Conservation (phyloP, 805 yeast genomes). For the Kazachstania psychrophila region DNA sequence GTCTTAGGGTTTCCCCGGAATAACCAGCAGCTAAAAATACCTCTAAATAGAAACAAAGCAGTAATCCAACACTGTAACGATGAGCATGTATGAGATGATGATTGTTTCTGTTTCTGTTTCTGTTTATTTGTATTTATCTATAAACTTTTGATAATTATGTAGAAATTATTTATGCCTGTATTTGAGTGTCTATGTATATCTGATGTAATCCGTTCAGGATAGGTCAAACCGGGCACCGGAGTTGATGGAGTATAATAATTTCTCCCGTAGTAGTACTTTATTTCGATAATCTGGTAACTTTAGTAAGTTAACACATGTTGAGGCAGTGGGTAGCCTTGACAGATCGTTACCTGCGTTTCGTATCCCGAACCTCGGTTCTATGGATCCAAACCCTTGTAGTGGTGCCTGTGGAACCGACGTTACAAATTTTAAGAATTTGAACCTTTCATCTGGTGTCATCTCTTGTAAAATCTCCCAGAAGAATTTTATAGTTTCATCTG, state of each 20-base stretch:
- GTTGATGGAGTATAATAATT: constrained; percentile 68
- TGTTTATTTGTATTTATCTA: too few relatives aligned
- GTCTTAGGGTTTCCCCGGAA: too few relatives aligned
- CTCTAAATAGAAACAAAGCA: too few relatives aligned
- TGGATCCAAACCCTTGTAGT: constrained; percentile 67
- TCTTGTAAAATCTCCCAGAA: constrained; percentile 75
- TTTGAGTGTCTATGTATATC: too few relatives aligned
- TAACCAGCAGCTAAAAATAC: too few relatives aligned
- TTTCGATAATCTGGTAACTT: constrained; percentile 76
- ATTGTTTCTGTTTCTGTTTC: too few relatives aligned
- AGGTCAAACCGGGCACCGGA: constrained; percentile 84
- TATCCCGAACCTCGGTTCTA: constrained; percentile 75
- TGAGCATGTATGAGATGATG: too few relatives aligned
- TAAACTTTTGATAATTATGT: too few relatives aligned
- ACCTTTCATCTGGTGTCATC: constrained; percentile 51
- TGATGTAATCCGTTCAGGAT: too few relatives aligned
- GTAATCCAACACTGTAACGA: too few relatives aligned
- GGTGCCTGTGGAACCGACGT: constrained; percentile 93
- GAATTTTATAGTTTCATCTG: constrained; percentile 48
- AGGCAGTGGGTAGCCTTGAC: constrained; percentile 74
- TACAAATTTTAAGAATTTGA: constrained; percentile 71
- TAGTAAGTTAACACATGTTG: constrained; percentile 85
- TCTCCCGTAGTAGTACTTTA: constrained; percentile 46
- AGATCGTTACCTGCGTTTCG: constrained; percentile 49
- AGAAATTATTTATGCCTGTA: too few relatives aligned